Base-by-base conservation (phyloP, 257 asterid genomes). In the Solanum dulcamara region DNA sequence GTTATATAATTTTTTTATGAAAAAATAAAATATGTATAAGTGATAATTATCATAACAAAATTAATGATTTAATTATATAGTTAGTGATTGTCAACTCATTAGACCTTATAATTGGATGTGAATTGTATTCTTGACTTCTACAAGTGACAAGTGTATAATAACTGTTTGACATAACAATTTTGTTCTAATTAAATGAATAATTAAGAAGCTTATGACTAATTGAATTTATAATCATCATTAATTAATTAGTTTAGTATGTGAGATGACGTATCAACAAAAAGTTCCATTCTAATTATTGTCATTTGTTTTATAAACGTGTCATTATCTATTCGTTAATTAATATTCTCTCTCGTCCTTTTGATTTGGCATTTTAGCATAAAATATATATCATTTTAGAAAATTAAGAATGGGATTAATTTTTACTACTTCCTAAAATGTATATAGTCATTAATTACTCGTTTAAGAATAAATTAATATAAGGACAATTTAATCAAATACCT, bases 91-190 rank as follows among this genome's bases (percentile, higher is more conserved):
- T 74, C 51, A 80, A 71, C 83, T 59, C 80, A 48, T 15, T 59
- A 74, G 89, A 87, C 51, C 57, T 33, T 67, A 79, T 67, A 20
- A 82, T 81, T 84, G 83, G 87, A 50, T 40, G 89, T 7, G 86
- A 88, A 68, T 79, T 38, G 84, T 79, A 64, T 66, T 67, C 81
- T 81, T 86, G 93, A 89, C 91, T 91, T 88, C 71, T 81, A 81
- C 38, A 50, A 33, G 57, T 64, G 89, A 66, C 46, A 88, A 57
- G 48, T 70, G 71, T 88, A 79, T 57, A 86, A 64, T 38, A 85
- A 86, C 80, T 80, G 87, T 86, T 88, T 85, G 82, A 77, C 42
- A 86, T 84, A 40, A 85, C 51, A 79, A 80, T 70, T 70, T 75
- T 81, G 42, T 75, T 85, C 10, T 89, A 86, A 30, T 30, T 66